Conservation (phyloP, 768 basidiomycete genomes). For the Amanita thiersii region DNA sequence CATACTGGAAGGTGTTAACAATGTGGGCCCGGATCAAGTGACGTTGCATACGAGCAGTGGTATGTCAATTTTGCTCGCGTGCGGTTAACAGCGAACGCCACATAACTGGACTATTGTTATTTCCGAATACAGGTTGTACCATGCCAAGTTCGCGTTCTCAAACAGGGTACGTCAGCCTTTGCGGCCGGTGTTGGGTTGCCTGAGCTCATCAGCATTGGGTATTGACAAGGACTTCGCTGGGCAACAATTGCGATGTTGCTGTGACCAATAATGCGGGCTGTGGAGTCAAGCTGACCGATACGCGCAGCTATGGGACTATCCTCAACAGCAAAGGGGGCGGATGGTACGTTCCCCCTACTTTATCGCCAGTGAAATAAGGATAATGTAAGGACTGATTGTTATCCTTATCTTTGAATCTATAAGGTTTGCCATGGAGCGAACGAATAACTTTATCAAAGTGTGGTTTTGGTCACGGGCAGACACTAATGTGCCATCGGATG, state of each 20-base stretch:
- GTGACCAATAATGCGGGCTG: slow-evolving; percentile 48
- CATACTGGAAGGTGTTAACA: slow-evolving; percentile 53
- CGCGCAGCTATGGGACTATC: slow-evolving; percentile 44
- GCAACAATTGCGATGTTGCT: slow-evolving; percentile 41
- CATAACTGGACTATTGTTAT: too few species aligned
- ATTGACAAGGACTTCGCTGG: slow-evolving; percentile 26
- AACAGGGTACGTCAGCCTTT: slow-evolving; percentile 32
- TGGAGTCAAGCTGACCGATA: slow-evolving; percentile 34
- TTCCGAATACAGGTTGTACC: slow-evolving; percentile 32
- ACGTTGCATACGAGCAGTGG: slow-evolving; percentile 51
- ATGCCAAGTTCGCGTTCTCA: slow-evolving; percentile 38
- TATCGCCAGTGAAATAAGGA: background rate
- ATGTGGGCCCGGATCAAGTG: slow-evolving; percentile 39
- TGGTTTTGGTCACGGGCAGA: slow-evolving; percentile 62
- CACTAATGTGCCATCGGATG: slow-evolving; percentile 35
- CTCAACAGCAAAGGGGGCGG: slow-evolving; percentile 59
- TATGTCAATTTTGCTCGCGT: slow-evolving; percentile 10
- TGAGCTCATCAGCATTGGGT: background rate
- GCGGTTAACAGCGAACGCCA: background rate
- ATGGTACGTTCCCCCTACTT: slow-evolving; percentile 30
- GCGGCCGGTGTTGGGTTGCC: too few species aligned
- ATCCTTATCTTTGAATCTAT: background rate
- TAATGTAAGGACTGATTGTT: background rate
- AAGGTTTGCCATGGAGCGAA: slow-evolving; percentile 61
- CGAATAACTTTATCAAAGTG: slow-evolving; percentile 47